phyloP scores from a whole-genome alignment of 1,139 yeast species.

The Blastobotrys aristatus region DNA sequence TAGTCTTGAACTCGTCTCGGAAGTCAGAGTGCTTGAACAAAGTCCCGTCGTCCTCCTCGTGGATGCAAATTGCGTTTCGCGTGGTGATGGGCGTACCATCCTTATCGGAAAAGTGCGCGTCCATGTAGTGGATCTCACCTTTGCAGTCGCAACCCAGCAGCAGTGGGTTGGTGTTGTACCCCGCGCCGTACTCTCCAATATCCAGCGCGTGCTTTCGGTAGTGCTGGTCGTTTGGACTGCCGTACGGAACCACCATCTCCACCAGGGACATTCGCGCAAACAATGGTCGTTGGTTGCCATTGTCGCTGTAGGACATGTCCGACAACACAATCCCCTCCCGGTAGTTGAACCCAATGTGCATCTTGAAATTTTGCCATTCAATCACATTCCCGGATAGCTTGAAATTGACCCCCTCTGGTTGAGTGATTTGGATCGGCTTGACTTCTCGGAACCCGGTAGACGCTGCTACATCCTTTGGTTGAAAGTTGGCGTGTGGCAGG shows the following conservation, averaged over 20 bases:
- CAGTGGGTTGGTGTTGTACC: slow-evolving; percentile 75
- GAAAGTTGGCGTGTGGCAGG: slow-evolving; percentile 18
- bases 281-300: slow-evolving; percentile 29
- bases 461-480: slow-evolving; percentile 16
- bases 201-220: slow-evolving; percentile 83
- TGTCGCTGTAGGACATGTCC: slow-evolving; percentile 67
- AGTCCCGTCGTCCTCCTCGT: slow-evolving; percentile 79
- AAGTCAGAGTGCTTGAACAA: slow-evolving; percentile 78
- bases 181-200: slow-evolving; percentile 85
- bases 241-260: slow-evolving; percentile 85
- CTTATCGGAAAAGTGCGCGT: slow-evolving; percentile 64
- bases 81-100: slow-evolving; percentile 64
- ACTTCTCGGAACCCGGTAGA: slow-evolving; percentile 14
- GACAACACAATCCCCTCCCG: slow-evolving; percentile 80
- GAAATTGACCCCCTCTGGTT: slow-evolving; percentile 80
- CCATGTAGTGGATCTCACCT: slow-evolving; percentile 76
- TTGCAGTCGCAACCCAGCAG: slow-evolving; percentile 79
- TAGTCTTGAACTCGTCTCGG: slow-evolving; percentile 70
- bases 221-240: slow-evolving; percentile 72
- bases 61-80: slow-evolving; percentile 75
- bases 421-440: slow-evolving; percentile 42
- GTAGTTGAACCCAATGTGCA: slow-evolving; percentile 79
- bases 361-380: slow-evolving; percentile 70
- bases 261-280: slow-evolving; percentile 74
- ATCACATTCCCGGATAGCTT: slow-evolving; percentile 61